phyloP scores from a whole-genome alignment of 805 yeast species.

The Ogataea dorogensis region DNA sequence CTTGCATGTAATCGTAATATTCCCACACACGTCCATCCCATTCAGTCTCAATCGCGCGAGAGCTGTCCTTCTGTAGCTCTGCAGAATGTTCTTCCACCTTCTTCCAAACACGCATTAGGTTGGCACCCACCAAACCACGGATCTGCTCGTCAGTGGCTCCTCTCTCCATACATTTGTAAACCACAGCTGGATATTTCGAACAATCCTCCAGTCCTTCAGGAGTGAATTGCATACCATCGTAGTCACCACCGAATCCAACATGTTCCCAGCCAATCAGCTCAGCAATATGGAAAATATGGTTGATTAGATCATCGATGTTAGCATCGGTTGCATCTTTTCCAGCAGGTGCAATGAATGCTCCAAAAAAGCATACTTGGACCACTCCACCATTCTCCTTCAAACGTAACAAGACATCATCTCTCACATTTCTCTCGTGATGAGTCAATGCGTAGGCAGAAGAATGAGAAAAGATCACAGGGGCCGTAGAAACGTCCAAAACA shows the following conservation, averaged over 20 bases:
- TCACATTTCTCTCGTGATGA: conserved; percentile 46
- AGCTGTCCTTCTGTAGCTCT: neutral
- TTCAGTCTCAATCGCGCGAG: conserved; percentile 33
- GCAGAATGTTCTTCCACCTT: conserved; percentile 2
- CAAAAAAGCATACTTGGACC: conserved; percentile 46
- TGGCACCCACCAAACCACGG: conserved; percentile 3
- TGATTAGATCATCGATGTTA: conserved; percentile 48
- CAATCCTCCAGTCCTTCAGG: conserved; percentile 55
- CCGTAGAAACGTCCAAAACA: conserved; percentile 37
- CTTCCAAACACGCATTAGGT: conserved; percentile 3
- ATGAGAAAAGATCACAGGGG: conserved; percentile 52
- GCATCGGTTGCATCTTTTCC: conserved; percentile 23
- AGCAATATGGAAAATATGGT: conserved; percentile 43
- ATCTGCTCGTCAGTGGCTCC: conserved; percentile 6
- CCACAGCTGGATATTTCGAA: conserved; percentile 51
- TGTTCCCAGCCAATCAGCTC: conserved; percentile 49
- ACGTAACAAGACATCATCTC: conserved; percentile 42
- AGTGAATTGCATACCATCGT: conserved; percentile 44
- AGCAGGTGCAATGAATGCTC: conserved; percentile 34
- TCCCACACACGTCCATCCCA: conserved; percentile 43
- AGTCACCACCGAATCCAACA: conserved; percentile 52
- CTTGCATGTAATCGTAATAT: conserved; percentile 33
- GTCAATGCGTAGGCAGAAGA: conserved; percentile 43
- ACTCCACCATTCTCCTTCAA: conserved; percentile 47
- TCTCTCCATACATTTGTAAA: conserved; percentile 19